Conservation (phyloP, 805 yeast species). For the Helenozyma rhizophorensis region DNA sequence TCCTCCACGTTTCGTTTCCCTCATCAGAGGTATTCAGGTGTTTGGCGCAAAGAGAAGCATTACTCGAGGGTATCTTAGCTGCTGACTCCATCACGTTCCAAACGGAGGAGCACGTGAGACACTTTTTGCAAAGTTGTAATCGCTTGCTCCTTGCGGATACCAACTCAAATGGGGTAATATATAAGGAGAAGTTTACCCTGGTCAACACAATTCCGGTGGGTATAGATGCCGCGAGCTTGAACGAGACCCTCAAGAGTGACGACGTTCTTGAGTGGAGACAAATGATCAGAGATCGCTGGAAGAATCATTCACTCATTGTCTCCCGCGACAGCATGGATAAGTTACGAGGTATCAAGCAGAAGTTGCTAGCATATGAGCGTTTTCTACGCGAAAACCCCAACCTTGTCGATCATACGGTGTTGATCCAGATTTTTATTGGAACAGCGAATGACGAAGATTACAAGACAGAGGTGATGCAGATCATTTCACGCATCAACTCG, state of each 20-base stretch:
- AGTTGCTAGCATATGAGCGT: constrained; percentile 78
- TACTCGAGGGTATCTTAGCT: constrained; percentile 81
- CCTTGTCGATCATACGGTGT: constrained; percentile 61
- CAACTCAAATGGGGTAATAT: constrained; percentile 56
- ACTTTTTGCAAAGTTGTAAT: constrained; percentile 86
- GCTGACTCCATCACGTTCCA: constrained; percentile 88
- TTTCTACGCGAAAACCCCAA: constrained; percentile 72
- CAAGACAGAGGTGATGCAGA: constrained; percentile 67
- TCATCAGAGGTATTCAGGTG: constrained; percentile 94
- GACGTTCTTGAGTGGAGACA: constrained; percentile 62
- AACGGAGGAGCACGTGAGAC: constrained; percentile 89
- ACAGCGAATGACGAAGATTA: constrained; percentile 52
- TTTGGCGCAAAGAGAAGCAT: constrained; percentile 75
- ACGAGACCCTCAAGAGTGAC: constrained; percentile 40
- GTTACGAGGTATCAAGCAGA: constrained; percentile 84
- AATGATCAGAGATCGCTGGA: constrained; percentile 77
- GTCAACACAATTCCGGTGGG: constrained; percentile 72
- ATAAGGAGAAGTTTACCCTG: constrained; percentile 52
- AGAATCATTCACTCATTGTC: constrained; percentile 63
- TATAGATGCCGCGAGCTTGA: constrained; percentile 61
- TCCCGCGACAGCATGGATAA: constrained; percentile 86
- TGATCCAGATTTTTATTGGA: constrained; percentile 80
- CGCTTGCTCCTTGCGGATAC: constrained; percentile 80
- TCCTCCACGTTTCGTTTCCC: constrained; percentile 91
- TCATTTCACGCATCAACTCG: constrained; percentile 84